Evolutionary conservation across 805 yeast species (phyloP), one percentile per base, ranked within the genome.

Genomic region (Barnettozyma vustinii): DNA sequence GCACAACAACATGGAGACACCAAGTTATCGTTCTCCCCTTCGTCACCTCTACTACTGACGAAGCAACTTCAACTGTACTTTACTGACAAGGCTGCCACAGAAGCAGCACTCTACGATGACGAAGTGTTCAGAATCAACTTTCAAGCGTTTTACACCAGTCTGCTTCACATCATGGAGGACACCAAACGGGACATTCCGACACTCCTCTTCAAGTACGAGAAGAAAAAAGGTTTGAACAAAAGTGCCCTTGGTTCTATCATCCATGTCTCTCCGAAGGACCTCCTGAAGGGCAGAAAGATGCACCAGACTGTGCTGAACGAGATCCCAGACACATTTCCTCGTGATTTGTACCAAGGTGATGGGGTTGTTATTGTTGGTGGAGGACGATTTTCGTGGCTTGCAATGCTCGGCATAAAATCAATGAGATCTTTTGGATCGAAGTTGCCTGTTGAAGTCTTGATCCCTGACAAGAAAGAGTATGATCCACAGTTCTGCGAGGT

Each of bases 271-370:
- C 39, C 39, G 16, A 36, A 18, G 23, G 39, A 36, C 10, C 23
- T 36, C 6, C 23, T 36, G 9, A 36, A 36, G 15, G 39, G 39
- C 23, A 36, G 23, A 18, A 36, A 18, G 39, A 36, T 36, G 39
- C 39, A 36, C 23, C 39, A 36, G 23, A 36, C 23, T 2, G 39
- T 36, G 23, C 21, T 36, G 21, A 36, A 20, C 15, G 39, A 36
- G 15, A 36, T 36, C 23, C 39, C 39, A 18, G 15, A 12, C 15
- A 7, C 39, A 18, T 36, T 36, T 13, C 39, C 39, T 36, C 39
- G 42, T n/a, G 42, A 39, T 20, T 26, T 44, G 40, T 44, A 37
- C 36, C 15, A 25, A 16, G 43, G 43, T 25, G 43, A 40, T 40
- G 43, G 43, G 5, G 25, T 40, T 9, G 43, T 40, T 25, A 23